These are phyloP conservation scores for Dioszegia hungarica DNA, from an alignment of 768 basidiomycete species.

Conservation along the genomic window DNA sequence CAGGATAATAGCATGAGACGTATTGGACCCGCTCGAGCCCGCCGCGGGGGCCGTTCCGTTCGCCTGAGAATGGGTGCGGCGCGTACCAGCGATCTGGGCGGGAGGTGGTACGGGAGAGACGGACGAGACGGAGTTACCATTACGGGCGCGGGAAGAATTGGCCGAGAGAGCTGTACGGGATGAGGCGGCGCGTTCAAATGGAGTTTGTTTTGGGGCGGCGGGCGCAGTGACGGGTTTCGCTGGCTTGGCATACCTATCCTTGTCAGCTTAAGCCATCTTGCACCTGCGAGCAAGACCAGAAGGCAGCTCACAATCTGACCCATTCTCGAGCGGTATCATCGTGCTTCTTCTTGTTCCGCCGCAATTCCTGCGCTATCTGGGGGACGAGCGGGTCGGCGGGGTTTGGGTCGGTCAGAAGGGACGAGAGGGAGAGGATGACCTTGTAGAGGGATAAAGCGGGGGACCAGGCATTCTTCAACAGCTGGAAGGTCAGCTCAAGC, in stretches of 20 bases:
- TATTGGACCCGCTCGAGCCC: background rate
- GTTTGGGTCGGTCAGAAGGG: constrained; percentile 88
- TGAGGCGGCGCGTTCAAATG: background rate
- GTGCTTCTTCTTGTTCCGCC: constrained; percentile 57
- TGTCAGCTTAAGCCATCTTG: too few relatives aligned
- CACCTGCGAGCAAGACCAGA: background rate
- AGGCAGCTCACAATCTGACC: constrained; percentile 54
- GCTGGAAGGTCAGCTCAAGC: constrained; percentile 54
- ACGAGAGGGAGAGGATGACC: constrained; percentile 87
- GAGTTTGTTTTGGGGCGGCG: background rate
- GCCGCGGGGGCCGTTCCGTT: background rate
- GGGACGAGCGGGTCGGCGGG: constrained; percentile 55
- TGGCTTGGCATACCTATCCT: background rate
- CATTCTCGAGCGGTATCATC: constrained; percentile 73
- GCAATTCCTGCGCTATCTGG: constrained; percentile 39
- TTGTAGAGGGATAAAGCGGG: constrained; percentile 91
- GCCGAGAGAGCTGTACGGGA: background rate
- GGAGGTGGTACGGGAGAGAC: constrained; percentile 4
- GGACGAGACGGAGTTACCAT: background rate
- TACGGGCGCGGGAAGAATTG: background rate
- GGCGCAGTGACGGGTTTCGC: background rate
- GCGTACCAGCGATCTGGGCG: constrained; percentile 14
- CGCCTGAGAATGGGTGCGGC: constrained; percentile 3
- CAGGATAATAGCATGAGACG: background rate
- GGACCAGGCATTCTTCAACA: constrained; percentile 90